Evolutionary conservation across 225 moss, liverwort and hornwort genomes (phyloP).

Genomic region (Thuidium tamariscinum): DNA sequence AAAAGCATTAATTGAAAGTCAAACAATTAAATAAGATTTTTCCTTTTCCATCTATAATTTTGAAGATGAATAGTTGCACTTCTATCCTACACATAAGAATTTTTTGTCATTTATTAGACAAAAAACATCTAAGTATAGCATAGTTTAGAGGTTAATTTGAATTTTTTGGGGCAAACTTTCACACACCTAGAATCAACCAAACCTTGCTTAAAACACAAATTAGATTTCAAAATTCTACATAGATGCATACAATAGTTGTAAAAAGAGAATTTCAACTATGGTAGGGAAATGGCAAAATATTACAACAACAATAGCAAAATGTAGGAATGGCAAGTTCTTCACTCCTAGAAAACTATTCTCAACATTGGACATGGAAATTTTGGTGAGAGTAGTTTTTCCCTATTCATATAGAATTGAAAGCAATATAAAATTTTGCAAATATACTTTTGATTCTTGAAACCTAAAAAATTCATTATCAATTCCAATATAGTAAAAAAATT

Average conservation of each 20-base stretch:
- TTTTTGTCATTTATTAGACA: no score
- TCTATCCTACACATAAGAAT: no score
- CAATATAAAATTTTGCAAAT: rapidly evolving
- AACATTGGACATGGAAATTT: rapidly evolving
- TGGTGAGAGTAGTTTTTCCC: neutral
- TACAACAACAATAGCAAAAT: rapidly evolving
- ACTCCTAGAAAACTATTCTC: rapidly evolving
- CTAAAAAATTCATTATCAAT: neutral
- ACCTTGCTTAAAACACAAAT: neutral
- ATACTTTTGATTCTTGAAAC: rapidly evolving
- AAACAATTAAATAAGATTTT: no score
- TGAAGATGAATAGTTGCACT: no score
- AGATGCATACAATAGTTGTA: neutral
- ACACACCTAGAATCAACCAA: no score
- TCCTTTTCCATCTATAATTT: no score
- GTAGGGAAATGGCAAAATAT: neutral
- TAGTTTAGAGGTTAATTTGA: no score
- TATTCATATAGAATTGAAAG: neutral
- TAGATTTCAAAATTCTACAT: neutral
- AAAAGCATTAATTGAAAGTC: no score
- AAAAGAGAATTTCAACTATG: neutral
- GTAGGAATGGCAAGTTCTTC: rapidly evolving
- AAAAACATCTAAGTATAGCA: no score
- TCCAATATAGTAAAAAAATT: neutral
- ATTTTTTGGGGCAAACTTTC: no score